These are phyloP conservation scores for Vickermania spadyakhi DNA, from an alignment of 208 protist genomes.

Conservation along the genomic window DNA sequence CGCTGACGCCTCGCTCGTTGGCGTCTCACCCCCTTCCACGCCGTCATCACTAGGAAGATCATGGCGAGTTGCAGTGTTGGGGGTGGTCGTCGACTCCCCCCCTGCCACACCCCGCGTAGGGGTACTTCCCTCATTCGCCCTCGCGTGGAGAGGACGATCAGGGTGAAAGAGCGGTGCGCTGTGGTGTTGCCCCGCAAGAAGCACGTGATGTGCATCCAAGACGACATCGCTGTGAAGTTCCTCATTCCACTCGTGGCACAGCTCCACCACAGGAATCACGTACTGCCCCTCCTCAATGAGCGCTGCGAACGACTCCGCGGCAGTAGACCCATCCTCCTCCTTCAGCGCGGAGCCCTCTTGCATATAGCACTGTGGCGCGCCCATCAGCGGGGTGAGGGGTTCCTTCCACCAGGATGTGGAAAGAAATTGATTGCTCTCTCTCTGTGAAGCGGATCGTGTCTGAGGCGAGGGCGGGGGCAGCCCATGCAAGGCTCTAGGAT, in stretches of 20 bases:
- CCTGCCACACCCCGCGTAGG: background rate
- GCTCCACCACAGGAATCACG: slow-evolving; percentile 16
- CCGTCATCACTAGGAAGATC: background rate
- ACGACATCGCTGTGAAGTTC: background rate
- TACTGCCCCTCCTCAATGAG: slow-evolving; percentile 1
- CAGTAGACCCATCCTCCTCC: slow-evolving; percentile 1
- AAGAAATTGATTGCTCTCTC: no score
- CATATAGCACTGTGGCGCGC: no score
- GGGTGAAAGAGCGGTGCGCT: no score
- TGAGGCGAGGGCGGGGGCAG: no score
- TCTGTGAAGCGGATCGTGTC: no score
- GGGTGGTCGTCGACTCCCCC: background rate
- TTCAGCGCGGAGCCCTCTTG: no score
- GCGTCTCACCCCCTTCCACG: background rate
- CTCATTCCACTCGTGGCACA: slow-evolving; percentile 1
- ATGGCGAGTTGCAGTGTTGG: background rate
- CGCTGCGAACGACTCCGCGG: background rate
- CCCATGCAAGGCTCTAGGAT: no score
- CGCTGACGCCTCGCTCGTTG: no score
- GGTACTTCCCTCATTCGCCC: background rate
- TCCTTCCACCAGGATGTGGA: no score
- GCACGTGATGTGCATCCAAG: background rate
- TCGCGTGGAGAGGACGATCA: no score
- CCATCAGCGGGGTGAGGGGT: no score
- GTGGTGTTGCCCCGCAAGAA: background rate